phyloP scores from a whole-genome alignment of 768 basidiomycete genomes.

The Neoboletus subvelutipes region DNA sequence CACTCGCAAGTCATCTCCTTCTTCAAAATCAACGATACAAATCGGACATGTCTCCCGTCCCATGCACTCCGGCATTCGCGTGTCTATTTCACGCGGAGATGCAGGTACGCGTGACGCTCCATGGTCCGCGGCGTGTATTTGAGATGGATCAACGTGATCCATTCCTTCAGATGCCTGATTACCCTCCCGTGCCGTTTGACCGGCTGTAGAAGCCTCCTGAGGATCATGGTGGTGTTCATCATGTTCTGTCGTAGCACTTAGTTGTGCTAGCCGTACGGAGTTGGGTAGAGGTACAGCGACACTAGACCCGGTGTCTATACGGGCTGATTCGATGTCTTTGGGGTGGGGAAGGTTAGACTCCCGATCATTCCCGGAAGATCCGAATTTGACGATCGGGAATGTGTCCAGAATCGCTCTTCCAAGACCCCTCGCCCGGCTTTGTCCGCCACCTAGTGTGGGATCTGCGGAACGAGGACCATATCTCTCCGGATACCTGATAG shows the following conservation, averaged over 20 bases:
- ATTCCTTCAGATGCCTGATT: constrained; percentile 1
- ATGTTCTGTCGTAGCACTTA: background rate
- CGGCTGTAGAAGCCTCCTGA: background rate
- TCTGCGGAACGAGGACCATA: constrained; percentile 72
- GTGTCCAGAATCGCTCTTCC: constrained; percentile 94
- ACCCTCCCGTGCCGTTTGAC: constrained; percentile 2
- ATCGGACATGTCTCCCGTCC: constrained; percentile 91
- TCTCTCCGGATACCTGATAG: constrained; percentile 85
- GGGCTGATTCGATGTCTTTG: constrained; percentile 35
- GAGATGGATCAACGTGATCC: constrained; percentile 6
- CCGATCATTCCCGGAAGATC: constrained; percentile 28
- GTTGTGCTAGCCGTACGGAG: constrained; percentile 13
- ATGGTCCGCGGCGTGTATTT: background rate
- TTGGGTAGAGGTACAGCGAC: background rate
- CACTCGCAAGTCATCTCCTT: constrained; percentile 87
- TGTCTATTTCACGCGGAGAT: constrained; percentile 28
- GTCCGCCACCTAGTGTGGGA: constrained; percentile 35
- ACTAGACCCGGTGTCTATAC: background rate
- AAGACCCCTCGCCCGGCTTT: constrained; percentile 79
- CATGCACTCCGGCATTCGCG: constrained; percentile 61
- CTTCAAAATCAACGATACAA: constrained; percentile 91
- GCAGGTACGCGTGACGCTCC: background rate
- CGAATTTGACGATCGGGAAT: constrained; percentile 92
- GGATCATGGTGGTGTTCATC: background rate
- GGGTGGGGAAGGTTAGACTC: constrained; percentile 7